Evolutionary conservation across 345 rosid genomes (phyloP), one percentile per base, ranked within the genome.

Genomic region (Euphorbia peplus): DNA sequence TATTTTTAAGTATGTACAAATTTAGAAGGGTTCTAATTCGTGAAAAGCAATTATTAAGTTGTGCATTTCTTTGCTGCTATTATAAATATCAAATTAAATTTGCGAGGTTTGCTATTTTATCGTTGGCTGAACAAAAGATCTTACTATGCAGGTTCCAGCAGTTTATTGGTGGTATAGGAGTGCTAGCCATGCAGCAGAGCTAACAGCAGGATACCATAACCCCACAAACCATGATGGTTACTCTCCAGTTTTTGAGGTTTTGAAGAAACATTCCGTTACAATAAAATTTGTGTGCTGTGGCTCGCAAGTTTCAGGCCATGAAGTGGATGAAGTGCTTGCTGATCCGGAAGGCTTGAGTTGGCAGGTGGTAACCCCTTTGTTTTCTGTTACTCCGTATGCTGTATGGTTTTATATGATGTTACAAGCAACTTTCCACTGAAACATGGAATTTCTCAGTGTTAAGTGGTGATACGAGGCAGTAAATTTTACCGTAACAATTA

Each of bases 101-200:
- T 41, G 26, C 54, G 14, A 30, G 55, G 52, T 24, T 63, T 19
- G 25, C 18, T 14, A 12, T 13, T 32, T 2, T 13, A 41, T 16
- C 22, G 4, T 46, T 29, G 42, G 42, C 2, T 46, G 4, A 4
- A 42, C 10, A 22, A 70, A 41, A 59, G 60, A 58, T 71, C 57
- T 51, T 69, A 52, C 63, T 72, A 19, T 80, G 78, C 84, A 93
- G 98, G 80, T 93, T 78, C 98, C 98, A 70, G 89, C 90, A 24
- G 77, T 90, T 75, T 86, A 86, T 76, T 93, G 98, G 98, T 90
- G 97, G 82, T 89, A 89, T 82, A 90, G 81, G 79, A 82, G 95
- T 67, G 70, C 88, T 30, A 93, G 98, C 74, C 98, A 93, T 76
- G 92, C 96, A 46, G 92, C 97, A 50, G 98, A 93, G 73, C 78